Conservation (phyloP, 768 basidiomycete species). For the Psilocybe cubensis region DNA sequence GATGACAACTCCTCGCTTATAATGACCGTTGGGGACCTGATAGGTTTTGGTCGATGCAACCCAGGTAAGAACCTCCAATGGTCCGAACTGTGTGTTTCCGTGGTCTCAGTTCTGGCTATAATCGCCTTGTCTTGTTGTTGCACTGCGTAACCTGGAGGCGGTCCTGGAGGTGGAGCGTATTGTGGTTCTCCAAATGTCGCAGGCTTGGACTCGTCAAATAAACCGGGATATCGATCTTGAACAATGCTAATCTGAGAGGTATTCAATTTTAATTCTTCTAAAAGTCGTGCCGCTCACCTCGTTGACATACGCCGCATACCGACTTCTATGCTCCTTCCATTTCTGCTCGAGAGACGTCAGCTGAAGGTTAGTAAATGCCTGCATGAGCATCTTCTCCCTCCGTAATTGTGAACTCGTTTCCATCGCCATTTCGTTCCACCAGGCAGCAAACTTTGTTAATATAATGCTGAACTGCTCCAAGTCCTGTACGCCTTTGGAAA, state of each 20-base stretch:
- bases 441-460: slow-evolving; percentile 16
- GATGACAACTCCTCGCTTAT: slow-evolving; percentile 15
- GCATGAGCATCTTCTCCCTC: neutral
- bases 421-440: slow-evolving; percentile 23
- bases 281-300: slow-evolving; percentile 10
- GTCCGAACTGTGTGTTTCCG: neutral
- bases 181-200: neutral
- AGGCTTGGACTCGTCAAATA: slow-evolving; percentile 1
- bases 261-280: neutral
- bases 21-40: slow-evolving; percentile 7
- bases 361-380: slow-evolving; percentile 4
- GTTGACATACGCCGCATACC: slow-evolving; percentile 19
- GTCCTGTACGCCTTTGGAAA: slow-evolving; percentile 14
- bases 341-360: slow-evolving; percentile 9
- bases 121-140: neutral
- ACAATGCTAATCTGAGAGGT: slow-evolving; percentile 12
- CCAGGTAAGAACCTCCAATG: neutral
- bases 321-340: slow-evolving; percentile 18
- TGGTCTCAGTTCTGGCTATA: too few relatives aligned
- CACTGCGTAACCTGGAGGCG: neutral
- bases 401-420: slow-evolving; percentile 15
- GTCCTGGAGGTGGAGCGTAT: neutral
- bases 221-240: slow-evolving; percentile 17
- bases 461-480: slow-evolving; percentile 19
- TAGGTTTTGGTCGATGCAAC: neutral